These are phyloP conservation scores for Acidomyces sp. DNA, from an alignment of 495 filamentous ascomycete species.

Conservation along the genomic window DNA sequence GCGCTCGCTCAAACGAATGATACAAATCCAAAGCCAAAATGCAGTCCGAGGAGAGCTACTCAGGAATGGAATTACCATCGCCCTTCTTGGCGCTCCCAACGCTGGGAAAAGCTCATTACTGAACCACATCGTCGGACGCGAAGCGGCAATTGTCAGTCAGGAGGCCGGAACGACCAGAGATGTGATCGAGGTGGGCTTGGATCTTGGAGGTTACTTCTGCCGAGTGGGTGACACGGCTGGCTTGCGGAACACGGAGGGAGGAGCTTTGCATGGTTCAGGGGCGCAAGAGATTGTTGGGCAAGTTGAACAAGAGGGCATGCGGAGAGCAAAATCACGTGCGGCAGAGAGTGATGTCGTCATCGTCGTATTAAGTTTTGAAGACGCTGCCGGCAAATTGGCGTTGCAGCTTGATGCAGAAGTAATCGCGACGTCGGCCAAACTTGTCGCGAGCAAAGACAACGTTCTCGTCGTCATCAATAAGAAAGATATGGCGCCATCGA, in stretches of 20 bases:
- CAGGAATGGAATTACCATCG: slow-evolving; percentile 71
- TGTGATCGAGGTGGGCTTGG: slow-evolving; percentile 82
- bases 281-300: slow-evolving; percentile 40
- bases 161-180: slow-evolving; percentile 91
- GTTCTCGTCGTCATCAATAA: slow-evolving; percentile 74
- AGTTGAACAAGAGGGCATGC: slow-evolving; percentile 83
- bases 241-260: slow-evolving; percentile 39
- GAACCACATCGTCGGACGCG: slow-evolving; percentile 80
- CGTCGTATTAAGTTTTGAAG: slow-evolving; percentile 60
- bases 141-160: slow-evolving; percentile 84
- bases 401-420: slow-evolving; percentile 46
- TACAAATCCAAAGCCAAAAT: slow-evolving; percentile 57
- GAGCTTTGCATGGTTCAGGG: not conserved
- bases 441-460: slow-evolving; percentile 41
- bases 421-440: slow-evolving; percentile 41
- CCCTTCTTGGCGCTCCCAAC: slow-evolving; percentile 83
- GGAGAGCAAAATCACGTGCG: slow-evolving; percentile 68
- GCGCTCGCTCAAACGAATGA: slow-evolving; percentile 40
- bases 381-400: slow-evolving; percentile 22
- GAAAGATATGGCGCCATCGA: slow-evolving; percentile 39
- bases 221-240: slow-evolving; percentile 88
- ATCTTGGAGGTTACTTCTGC: slow-evolving; percentile 79
- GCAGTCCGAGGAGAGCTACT: slow-evolving; percentile 75
- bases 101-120: slow-evolving; percentile 89
- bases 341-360: slow-evolving; percentile 76